Percentiles rank a stretch among this genome's conserved stretches.
phyloP scores from a whole-genome alignment of 108 stramenopile species.

The Chaetoceros muelleri region DNA sequence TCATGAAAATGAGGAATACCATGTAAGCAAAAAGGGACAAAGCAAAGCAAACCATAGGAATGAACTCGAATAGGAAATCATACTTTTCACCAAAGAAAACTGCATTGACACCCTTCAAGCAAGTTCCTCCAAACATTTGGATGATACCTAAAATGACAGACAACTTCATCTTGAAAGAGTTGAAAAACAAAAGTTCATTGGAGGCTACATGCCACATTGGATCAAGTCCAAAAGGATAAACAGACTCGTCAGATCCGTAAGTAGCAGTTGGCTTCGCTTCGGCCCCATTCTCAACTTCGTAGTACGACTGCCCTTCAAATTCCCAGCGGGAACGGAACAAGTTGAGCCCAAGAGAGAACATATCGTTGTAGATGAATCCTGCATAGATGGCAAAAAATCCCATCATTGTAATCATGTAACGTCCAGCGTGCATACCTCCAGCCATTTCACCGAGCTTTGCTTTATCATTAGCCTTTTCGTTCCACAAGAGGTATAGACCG shows the following conservation, averaged over 20 bases:
- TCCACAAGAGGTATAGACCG: conserved; percentile 75
- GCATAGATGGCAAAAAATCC: conserved; percentile 94
- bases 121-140: conserved; percentile 95
- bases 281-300: conserved; percentile 58
- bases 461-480: conserved; percentile 66
- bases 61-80: conserved; percentile 88
- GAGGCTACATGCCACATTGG: conserved; percentile 93
- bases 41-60: conserved; percentile 96
- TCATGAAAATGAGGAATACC: conserved; percentile 93
- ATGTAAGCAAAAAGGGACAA: conserved; percentile 94
- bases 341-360: conserved; percentile 91
- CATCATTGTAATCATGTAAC: conserved; percentile 98
- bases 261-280: conserved; percentile 43
- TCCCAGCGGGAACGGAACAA: conserved; percentile 86
- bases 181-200: conserved; percentile 97
- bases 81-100: conserved; percentile 84
- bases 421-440: conserved; percentile 72
- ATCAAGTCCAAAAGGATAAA: conserved; percentile 97
- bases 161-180: conserved; percentile 99
- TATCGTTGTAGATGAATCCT: conserved; percentile 98
- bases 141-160: conserved; percentile 94
- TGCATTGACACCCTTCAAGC: conserved; percentile 86
- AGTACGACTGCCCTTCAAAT: conserved; percentile 49
- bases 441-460: conserved; percentile 78
- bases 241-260: conserved; percentile 71